Evolutionary conservation across 352 stramenopile genomes (phyloP).

Genomic region (Pythium folliculosum): DNA sequence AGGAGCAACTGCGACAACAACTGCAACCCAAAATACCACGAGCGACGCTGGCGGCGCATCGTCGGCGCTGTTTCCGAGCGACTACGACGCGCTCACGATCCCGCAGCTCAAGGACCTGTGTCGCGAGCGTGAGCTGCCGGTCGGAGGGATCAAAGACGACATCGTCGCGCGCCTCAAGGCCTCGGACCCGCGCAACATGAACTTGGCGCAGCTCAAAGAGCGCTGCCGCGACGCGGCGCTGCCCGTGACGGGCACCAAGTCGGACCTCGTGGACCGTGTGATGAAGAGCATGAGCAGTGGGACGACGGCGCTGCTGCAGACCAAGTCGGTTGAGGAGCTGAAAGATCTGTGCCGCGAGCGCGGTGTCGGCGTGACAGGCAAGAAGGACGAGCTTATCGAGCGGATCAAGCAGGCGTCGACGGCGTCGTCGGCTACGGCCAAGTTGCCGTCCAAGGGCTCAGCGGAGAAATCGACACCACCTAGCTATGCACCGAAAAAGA

Average conservation of each 20-base stretch:
- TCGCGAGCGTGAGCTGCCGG: slow-evolving; percentile 16
- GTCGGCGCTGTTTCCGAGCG: slow-evolving; percentile 14
- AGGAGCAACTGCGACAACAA: neutral
- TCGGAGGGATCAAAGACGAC: slow-evolving; percentile 30
- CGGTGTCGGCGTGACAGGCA: slow-evolving; percentile 10
- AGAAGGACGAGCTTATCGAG: slow-evolving; percentile 23
- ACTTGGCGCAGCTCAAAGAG: slow-evolving; percentile 19
- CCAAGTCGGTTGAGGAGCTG: slow-evolving; percentile 21
- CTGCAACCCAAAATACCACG: neutral
- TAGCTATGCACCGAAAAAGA: neutral
- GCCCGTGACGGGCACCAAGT: slow-evolving; percentile 22
- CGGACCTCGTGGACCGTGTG: slow-evolving; percentile 22
- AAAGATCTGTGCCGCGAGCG: slow-evolving; percentile 21
- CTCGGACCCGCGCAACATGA: slow-evolving; percentile 26
- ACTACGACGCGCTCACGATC: slow-evolving; percentile 21
- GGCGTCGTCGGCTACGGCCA: neutral
- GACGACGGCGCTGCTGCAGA: slow-evolving; percentile 9
- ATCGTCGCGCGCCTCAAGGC: slow-evolving; percentile 19
- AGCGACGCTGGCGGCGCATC: neutral
- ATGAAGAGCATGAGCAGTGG: slow-evolving; percentile 21
- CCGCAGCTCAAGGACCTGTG: slow-evolving; percentile 27
- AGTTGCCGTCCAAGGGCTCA: neutral
- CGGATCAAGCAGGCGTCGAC: slow-evolving; percentile 17
- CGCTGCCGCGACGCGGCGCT: slow-evolving; percentile 20
- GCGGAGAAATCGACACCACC: neutral